Percentiles rank a stretch among this genome's conserved stretches.
phyloP scores from a whole-genome alignment of 169 alveolate species.

The Perkinsus marinus region DNA sequence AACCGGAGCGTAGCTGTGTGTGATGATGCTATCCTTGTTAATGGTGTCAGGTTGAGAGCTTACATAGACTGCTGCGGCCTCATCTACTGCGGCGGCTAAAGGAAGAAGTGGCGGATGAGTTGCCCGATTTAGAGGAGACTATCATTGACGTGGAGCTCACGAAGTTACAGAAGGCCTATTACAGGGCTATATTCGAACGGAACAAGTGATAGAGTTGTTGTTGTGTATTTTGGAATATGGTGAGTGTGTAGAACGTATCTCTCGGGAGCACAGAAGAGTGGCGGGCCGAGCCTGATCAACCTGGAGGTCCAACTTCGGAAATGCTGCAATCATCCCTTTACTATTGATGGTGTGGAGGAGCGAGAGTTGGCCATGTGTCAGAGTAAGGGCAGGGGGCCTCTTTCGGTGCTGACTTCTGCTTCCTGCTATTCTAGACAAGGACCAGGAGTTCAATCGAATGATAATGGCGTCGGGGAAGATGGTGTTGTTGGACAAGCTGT shows the following conservation, averaged over 20 bases:
- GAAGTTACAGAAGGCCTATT: constrained; percentile 54
- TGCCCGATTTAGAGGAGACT: constrained; percentile 74
- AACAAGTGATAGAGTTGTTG: constrained; percentile 31
- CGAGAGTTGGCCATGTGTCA: constrained; percentile 16
- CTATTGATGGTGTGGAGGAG: constrained; percentile 73
- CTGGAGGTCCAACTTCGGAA: constrained; percentile 78
- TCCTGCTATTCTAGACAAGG: constrained; percentile 56
- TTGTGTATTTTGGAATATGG: constrained; percentile 19
- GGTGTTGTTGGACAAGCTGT: constrained; percentile 50
- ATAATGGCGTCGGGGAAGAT: constrained; percentile 67
- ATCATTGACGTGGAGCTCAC: constrained; percentile 79
- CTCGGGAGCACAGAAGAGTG: constrained; percentile 14
- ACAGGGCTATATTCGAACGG: constrained; percentile 69
- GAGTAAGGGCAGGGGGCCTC: constrained; percentile 13
- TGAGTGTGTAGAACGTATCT: constrained; percentile 4
- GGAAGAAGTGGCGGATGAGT: constrained; percentile 86
- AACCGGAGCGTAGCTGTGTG: too few relatives aligned
- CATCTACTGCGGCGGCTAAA: constrained; percentile 84
- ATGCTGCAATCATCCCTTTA: constrained; percentile 85
- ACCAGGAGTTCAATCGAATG: constrained; percentile 52
- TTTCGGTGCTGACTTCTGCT: constrained; percentile 33
- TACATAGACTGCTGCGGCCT: constrained; percentile 86
- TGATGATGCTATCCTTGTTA: background rate
- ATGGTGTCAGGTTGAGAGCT: constrained; percentile 5
- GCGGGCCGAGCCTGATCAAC: constrained; percentile 59